Percentiles rank a stretch among this genome's conserved stretches.
These are phyloP conservation scores for Euryodendron excelsum DNA, from an alignment of 148 eudicot genomes.

Conservation along the genomic window DNA sequence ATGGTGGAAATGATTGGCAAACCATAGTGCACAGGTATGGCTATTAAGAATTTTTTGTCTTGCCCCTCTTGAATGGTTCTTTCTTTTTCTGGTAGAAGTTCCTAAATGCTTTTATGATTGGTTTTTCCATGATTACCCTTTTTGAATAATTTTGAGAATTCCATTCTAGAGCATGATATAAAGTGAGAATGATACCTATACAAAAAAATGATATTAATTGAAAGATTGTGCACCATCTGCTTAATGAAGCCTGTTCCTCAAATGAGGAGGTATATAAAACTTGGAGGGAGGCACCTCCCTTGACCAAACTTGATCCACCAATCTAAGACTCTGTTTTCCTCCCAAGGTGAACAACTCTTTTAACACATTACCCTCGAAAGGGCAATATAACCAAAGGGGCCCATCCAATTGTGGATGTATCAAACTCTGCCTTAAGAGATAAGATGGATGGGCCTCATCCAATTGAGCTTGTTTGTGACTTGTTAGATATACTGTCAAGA, in stretches of 20 bases:
- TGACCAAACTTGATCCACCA: neutral
- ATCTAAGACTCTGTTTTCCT: neutral
- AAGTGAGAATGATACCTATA: neutral
- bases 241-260: neutral
- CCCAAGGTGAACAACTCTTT: neutral
- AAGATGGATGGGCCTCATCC: neutral
- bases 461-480: neutral
- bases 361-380: neutral
- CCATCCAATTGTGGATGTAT: neutral
- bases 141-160: neutral
- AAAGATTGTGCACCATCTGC: no score
- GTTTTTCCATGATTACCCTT: neutral
- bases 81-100: neutral
- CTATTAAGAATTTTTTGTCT: neutral
- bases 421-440: neutral
- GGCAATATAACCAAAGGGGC: neutral
- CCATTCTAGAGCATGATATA: neutral
- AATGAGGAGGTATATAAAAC: neutral
- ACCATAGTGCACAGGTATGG: conserved; percentile 78
- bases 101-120: neutral
- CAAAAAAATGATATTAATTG: no score
- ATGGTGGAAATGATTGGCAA: conserved; percentile 54
- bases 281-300: neutral
- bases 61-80: neutral
- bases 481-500: neutral